Evolutionary conservation across 352 stramenopile species (phyloP), one percentile per base, ranked within the genome.

Genomic region (Phytophthora hibernalis): DNA sequence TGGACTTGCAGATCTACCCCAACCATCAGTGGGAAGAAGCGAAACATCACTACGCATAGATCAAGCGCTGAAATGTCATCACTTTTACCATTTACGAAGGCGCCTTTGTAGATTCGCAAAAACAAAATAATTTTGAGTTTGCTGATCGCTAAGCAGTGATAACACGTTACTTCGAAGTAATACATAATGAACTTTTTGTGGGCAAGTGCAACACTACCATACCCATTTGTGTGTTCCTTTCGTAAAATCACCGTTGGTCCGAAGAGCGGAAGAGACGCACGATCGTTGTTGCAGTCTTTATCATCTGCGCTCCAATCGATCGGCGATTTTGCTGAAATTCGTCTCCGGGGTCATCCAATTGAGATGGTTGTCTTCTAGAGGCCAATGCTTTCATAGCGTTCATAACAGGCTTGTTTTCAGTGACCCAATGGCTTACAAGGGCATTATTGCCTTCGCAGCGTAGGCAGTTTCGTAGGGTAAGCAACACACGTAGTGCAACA

Each of bases 1-100:
- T 91, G 10, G 77, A 93, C 57, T 37, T 93, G 54, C 83, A 47
- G 13, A 93, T 93, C 47, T 84, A 89, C 54, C 54, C 72, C 37
- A 90, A 89, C 50, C 70, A 85, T 38, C 65, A 85, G 59, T 91
- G 80, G 80, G 76, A 84, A 33, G 79, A 86, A n/a, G 30, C 47
- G 13, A 75, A 75, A 21, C 61, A 67, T 21, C 61, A 68, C 37
- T 72, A 72, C 37, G 45, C 56, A 20, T 72, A 72, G 55, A 40
- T 24, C 12, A 40, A 13, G 33, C 10, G 33, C 16, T 31, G 37
- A 43, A 43, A 18, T 28, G 42, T 10, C 22, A 20, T 44, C 42
- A 45, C 5, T n/a, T 22, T 45, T 5, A 48, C 2, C 42, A 48
- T 26, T 48, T 48, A 26, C 37, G 28, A 5, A 44, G 37, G 16